A percentile compares a stretch with the other conserved stretches of the same genome.
phyloP scores from a whole-genome alignment of 2,329 filamentous ascomycete species.

The Ceratocystis smalleyi region DNA sequence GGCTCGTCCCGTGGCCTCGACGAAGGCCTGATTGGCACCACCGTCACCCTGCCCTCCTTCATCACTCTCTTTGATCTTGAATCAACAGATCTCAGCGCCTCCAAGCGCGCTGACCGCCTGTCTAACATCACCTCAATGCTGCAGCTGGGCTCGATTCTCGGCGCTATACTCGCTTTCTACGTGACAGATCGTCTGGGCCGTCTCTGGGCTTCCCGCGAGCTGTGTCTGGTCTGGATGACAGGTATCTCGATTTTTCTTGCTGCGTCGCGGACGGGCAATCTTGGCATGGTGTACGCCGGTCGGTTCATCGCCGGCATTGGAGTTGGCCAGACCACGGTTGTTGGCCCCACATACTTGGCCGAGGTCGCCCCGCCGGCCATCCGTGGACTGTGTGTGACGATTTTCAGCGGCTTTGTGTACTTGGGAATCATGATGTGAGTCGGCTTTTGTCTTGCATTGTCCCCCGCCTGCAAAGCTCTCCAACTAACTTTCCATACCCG shows the following conservation, averaged over 20 bases:
- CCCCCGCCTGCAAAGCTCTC: background rate
- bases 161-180: constrained; percentile 47
- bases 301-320: constrained; percentile 51
- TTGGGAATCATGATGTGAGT: constrained; percentile 51
- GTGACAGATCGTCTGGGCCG: constrained; percentile 46
- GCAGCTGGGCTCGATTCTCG: constrained; percentile 59
- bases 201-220: constrained; percentile 44
- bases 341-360: constrained; percentile 56
- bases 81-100: constrained; percentile 34
- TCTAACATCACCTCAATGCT: constrained; percentile 71
- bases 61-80: constrained; percentile 38
- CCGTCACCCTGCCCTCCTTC: constrained; percentile 21
- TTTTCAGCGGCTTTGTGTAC: constrained; percentile 45
- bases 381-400: constrained; percentile 55
- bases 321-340: constrained; percentile 51
- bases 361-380: constrained; percentile 55
- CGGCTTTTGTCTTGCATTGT: background rate
- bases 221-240: constrained; percentile 41
- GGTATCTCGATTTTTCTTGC: constrained; percentile 45
- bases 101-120: constrained; percentile 50
- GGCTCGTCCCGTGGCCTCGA: constrained; percentile 67
- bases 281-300: constrained; percentile 46
- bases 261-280: constrained; percentile 33
- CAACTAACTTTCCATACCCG: background rate
- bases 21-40: constrained; percentile 61